Conservation (phyloP, 768 basidiomycete genomes). For the Piloderma croceum region DNA sequence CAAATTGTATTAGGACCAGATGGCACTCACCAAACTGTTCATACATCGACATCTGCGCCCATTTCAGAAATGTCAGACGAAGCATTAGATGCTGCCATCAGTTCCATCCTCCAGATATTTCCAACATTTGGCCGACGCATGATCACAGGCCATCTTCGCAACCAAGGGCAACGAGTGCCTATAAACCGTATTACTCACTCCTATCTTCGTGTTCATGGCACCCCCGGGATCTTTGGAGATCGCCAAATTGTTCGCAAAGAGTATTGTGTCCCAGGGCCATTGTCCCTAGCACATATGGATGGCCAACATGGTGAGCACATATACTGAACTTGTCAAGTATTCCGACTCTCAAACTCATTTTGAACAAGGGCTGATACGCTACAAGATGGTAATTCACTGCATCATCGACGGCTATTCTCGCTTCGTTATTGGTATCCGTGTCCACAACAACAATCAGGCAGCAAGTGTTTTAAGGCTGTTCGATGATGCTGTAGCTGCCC, state of each 20-base stretch:
- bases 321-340: not conserved
- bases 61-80: conserved; percentile 18
- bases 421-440: conserved; percentile 29
- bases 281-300: conserved; percentile 36
- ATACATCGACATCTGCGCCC: conserved; percentile 12
- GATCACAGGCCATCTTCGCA: conserved; percentile 18
- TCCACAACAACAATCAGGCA: conserved; percentile 36
- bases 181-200: conserved; percentile 15
- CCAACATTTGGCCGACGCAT: conserved; percentile 21
- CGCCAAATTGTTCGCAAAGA: conserved; percentile 19
- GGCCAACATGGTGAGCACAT: conserved; percentile 27
- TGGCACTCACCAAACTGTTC: conserved; percentile 8
- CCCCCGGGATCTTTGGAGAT: conserved; percentile 17
- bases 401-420: conserved; percentile 39
- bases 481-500: conserved; percentile 9
- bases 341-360: not conserved
- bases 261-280: conserved; percentile 31
- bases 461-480: conserved; percentile 36
- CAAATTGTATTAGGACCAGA: conserved; percentile 6
- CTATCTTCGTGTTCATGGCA: conserved; percentile 17
- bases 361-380: conserved; percentile 28
- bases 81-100: conserved; percentile 19
- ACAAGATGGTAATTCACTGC: conserved; percentile 34
- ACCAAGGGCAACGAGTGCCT: conserved; percentile 18
- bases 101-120: conserved; percentile 16